Evolutionary conservation across 2,329 filamentous ascomycete species (phyloP).

Genomic region (Coniochaeta sp.): DNA sequence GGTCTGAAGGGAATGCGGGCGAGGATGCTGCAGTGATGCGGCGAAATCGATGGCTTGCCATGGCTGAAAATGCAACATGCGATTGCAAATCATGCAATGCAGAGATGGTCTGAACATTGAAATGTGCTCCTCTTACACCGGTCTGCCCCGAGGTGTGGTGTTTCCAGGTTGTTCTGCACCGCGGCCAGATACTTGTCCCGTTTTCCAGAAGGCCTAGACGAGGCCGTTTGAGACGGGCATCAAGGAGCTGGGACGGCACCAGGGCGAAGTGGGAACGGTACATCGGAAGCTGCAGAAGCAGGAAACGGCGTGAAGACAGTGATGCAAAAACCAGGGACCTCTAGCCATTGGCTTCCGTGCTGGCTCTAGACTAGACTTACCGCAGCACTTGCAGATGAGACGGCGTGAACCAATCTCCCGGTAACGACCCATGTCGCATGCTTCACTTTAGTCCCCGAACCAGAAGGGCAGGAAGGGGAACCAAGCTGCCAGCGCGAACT

Average conservation of each 20-base stretch:
- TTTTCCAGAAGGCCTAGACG: background rate
- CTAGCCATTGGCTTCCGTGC: background rate
- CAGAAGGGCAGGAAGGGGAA: too few relatives aligned
- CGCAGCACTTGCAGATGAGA: background rate
- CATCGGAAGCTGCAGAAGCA: background rate
- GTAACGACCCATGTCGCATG: background rate
- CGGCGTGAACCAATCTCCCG: background rate
- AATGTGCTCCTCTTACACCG: background rate
- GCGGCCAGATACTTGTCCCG: background rate
- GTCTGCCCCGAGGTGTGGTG: background rate
- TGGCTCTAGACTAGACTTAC: background rate
- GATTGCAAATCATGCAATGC: background rate
- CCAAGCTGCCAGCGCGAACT: background rate
- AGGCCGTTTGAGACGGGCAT: background rate
- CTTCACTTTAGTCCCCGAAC: background rate
- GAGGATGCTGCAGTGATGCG: background rate
- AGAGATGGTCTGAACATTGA: background rate
- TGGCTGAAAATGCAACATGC: background rate
- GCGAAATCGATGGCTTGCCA: background rate
- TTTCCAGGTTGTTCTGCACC: background rate
- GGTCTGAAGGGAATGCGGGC: background rate
- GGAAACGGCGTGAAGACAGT: background rate
- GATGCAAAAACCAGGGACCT: too few relatives aligned
- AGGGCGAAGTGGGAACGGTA: background rate
- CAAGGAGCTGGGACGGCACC: background rate